Percentiles rank a stretch among this genome's conserved stretches.
Evolutionary conservation across 176 grass and related monocot species (phyloP).

Genomic region (Echinochloa phyllopogon): DNA sequence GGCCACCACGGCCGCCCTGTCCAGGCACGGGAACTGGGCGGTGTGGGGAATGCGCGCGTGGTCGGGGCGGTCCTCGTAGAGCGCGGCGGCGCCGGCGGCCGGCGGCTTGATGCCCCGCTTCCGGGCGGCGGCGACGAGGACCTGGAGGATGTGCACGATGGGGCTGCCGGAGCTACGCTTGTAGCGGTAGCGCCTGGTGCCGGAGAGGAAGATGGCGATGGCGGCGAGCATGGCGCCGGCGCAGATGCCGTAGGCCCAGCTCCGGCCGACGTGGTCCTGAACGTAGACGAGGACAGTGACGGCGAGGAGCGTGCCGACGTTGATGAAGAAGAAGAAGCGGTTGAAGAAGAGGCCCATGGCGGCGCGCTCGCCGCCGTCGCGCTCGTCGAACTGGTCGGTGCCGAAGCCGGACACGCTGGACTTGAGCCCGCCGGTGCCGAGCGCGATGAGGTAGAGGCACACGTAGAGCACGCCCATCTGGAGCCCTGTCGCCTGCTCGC

Average conservation of each 20-base stretch:
- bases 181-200: conserved; percentile 74
- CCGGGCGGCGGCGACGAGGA: conserved; percentile 59
- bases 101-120: conserved; percentile 53
- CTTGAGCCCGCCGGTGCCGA: conserved; percentile 83
- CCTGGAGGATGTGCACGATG: conserved; percentile 85
- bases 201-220: conserved; percentile 62
- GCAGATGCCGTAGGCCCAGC: conserved; percentile 89
- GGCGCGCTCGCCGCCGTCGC: conserved; percentile 60
- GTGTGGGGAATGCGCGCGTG: conserved; percentile 56
- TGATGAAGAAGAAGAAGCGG: conserved; percentile 88
- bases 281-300: conserved; percentile 86
- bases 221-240: conserved; percentile 66
- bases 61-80: conserved; percentile 61
- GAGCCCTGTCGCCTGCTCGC: conserved; percentile 54
- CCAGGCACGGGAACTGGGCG: conserved; percentile 67
- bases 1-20: conserved; percentile 69
- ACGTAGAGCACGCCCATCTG: conserved; percentile 77
- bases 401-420: conserved; percentile 88
- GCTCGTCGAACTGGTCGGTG: conserved; percentile 89
- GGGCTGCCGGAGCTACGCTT: conserved; percentile 72
- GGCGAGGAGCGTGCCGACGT: conserved; percentile 67
- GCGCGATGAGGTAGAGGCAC: conserved; percentile 77
- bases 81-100: not conserved
- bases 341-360: conserved; percentile 86
- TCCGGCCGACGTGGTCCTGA: conserved; percentile 78